Conservation (phyloP, 352 stramenopile genomes). For the Pythium apleroticum region DNA sequence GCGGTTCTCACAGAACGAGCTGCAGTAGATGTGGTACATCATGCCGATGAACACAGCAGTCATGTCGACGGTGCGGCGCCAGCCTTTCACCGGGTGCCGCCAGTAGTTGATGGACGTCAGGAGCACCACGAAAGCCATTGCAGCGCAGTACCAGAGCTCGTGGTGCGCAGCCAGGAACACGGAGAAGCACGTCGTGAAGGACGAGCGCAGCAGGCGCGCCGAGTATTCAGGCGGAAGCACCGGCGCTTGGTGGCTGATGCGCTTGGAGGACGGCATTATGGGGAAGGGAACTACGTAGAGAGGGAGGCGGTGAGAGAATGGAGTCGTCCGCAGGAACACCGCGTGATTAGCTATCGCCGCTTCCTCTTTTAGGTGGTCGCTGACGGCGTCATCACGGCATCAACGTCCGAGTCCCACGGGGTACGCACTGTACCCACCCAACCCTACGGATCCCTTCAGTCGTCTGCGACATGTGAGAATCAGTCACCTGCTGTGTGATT, state of each 20-base stretch:
- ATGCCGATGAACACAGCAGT: conserved; percentile 54
- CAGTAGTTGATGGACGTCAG: conserved; percentile 88
- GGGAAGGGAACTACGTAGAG: too few relatives aligned
- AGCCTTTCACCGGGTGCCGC: conserved; percentile 69
- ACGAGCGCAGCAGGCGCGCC: conserved; percentile 67
- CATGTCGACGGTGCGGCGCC: conserved; percentile 75
- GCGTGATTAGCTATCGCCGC: not conserved
- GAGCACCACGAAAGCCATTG: conserved; percentile 64
- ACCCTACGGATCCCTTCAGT: not conserved
- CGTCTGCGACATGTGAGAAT: conserved; percentile 22
- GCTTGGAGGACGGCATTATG: not conserved
- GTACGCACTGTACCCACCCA: not conserved
- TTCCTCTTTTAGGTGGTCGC: conserved; percentile 8
- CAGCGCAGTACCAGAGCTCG: conserved; percentile 66
- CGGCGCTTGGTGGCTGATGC: conserved; percentile 17
- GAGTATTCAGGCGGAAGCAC: conserved; percentile 74
- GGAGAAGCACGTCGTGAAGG: conserved; percentile 67
- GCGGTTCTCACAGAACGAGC: conserved; percentile 46
- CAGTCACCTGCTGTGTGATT: not conserved
- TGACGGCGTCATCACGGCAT: conserved; percentile 6
- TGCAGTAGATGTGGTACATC: conserved; percentile 68
- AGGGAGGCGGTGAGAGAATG: not conserved
- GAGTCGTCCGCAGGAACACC: not conserved
- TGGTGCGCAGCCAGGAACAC: conserved; percentile 47
- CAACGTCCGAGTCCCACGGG: not conserved